Base-by-base conservation (phyloP, 768 basidiomycete species). In the Lactarius sanguifluus region DNA sequence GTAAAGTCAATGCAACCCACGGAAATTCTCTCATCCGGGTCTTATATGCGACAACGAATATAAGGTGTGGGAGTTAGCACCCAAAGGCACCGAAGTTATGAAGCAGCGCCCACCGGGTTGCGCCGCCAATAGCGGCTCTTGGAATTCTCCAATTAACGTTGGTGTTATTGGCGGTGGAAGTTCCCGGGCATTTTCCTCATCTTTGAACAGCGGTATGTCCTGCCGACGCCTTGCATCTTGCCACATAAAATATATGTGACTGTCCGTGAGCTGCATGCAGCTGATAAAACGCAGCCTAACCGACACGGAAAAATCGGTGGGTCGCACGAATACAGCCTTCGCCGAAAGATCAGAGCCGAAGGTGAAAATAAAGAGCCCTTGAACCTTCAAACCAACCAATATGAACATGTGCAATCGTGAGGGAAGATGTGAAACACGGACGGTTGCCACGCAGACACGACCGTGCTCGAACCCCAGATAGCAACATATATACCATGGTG, bases 1-100 rank as follows among this genome's bases (percentile, higher is more conserved):
- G 64, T 68, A n/a, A 68, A 66, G 47, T 68, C 67, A 41, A 68
- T 68, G 23, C 67, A 68, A n/a, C 64, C 60, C 25, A 68, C 64
- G 20, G 43, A 47, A 18, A 23, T 15, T 1, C 40, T 9, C 5
- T 25, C 32, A 12, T 38, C 4, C 36, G 18, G 52, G 6, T 8
- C 57, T 38, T 12, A 32, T 32, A 32, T 32, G 13, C 36, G 36
- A 38, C 36, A 38, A 38, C 12, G 36, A 38, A 13, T 7, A 38
- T 8, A 38, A 20, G 6, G 43, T 41, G 41, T 45, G 13, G 7
- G 47, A 34, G 52, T 58, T 28, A 57, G 56, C 18, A 25, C 36
- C 30, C 13, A 38, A 16, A 23, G 12, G 18, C 30, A 41, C 28
- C 62, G 32, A 66, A 25, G 15, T 47, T 38, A 4, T 38, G 36